These are phyloP conservation scores for Eutypella sp. DNA, from an alignment of 2,329 filamentous ascomycete species.

Conservation along the genomic window DNA sequence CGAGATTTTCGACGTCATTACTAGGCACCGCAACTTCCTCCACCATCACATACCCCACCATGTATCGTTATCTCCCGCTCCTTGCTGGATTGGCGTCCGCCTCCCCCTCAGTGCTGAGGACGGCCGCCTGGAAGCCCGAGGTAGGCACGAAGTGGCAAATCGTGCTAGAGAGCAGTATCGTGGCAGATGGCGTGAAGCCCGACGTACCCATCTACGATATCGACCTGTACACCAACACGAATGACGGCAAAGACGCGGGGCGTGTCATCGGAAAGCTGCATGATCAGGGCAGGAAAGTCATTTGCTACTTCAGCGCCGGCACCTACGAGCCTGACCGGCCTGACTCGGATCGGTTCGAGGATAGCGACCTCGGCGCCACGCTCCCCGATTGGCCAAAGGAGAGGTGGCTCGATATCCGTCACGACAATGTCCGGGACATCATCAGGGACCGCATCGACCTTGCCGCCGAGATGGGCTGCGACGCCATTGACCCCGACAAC, in stretches of 20 bases:
- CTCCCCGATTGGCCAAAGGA: slow-evolving; percentile 63
- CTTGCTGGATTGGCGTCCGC: no score
- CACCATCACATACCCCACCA: no score
- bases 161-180: neutral
- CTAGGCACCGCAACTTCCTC: neutral
- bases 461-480: slow-evolving; percentile 58
- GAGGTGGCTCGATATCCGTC: slow-evolving; percentile 59
- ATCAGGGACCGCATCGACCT: slow-evolving; percentile 57
- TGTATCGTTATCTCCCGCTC: no score
- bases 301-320: slow-evolving; percentile 73
- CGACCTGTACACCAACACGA: slow-evolving; percentile 2
- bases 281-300: slow-evolving; percentile 31
- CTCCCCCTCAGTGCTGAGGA: no score
- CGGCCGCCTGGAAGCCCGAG: neutral
- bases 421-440: slow-evolving; percentile 54
- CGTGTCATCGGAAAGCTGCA: slow-evolving; percentile 1
- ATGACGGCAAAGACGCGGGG: neutral
- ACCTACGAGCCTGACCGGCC: slow-evolving; percentile 60
- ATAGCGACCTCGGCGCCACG: slow-evolving; percentile 50
- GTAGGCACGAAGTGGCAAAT: slow-evolving; percentile 1
- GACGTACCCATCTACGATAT: neutral
- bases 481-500: slow-evolving; percentile 68
- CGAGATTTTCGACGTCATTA: no score
- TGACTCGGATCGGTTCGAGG: slow-evolving; percentile 51
- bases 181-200: neutral